phyloP scores from a whole-genome alignment of 1,284 basidiomycete species.

The Malassezia cuniculi region DNA sequence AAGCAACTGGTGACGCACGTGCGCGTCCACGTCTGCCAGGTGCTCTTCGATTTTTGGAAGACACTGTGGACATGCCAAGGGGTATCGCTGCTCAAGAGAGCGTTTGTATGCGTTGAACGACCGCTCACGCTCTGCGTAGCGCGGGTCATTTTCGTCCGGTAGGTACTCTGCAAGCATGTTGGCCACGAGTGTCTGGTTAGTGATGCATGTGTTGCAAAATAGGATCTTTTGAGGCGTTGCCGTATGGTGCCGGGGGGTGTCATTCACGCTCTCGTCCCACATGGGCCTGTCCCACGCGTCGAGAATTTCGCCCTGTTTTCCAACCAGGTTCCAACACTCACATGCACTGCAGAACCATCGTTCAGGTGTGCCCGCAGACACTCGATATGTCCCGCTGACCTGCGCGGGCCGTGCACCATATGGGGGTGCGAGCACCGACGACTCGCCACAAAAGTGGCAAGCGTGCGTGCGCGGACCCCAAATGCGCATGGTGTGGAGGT shows the following conservation, averaged over 20 bases:
- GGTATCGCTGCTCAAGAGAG: constrained; percentile 27
- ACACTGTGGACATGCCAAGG: constrained; percentile 22
- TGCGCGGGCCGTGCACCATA: constrained; percentile 7
- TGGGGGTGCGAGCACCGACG: constrained; percentile 26
- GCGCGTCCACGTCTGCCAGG: constrained; percentile 18
- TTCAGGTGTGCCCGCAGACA: constrained; percentile 24
- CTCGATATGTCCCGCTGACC: too few species aligned
- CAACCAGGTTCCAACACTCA: constrained; percentile 24
- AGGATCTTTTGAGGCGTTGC: constrained; percentile 1
- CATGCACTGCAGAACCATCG: constrained; percentile 36
- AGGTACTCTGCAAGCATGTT: constrained; percentile 34
- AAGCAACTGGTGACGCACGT: constrained; percentile 20
- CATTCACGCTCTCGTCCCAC: constrained; percentile 23
- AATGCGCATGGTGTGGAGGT: too few species aligned
- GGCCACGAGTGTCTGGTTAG: constrained; percentile 31
- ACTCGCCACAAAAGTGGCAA: constrained; percentile 30
- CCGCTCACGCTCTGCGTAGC: constrained; percentile 14
- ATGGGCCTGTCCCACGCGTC: constrained; percentile 25
- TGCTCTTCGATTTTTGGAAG: constrained; percentile 15
- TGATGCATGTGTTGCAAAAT: constrained; percentile 35
- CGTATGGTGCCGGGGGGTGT: constrained; percentile 3
- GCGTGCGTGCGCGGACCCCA: too few species aligned
- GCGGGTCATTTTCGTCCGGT: constrained; percentile 13
- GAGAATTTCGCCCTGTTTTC: constrained; percentile 13
- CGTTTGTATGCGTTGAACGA: constrained; percentile 17